Conservation (phyloP, 2,329 filamentous ascomycete genomes). For the Nigrospora osmanthi region DNA sequence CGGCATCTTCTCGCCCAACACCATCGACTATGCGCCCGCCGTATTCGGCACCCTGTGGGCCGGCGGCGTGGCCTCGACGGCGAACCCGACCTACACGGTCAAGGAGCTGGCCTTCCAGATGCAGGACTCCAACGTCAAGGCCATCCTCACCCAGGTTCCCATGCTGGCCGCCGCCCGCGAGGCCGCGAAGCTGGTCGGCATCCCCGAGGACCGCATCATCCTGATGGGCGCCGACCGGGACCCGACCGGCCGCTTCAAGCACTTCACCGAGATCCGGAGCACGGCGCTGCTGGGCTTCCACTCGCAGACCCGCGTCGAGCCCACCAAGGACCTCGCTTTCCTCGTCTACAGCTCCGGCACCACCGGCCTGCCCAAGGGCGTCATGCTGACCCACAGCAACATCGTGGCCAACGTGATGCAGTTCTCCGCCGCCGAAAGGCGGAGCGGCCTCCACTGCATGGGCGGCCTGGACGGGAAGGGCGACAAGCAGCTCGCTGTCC, state of each 20-base stretch:
- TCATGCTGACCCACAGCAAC: conserved; percentile 78
- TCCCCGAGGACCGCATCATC: conserved; percentile 65
- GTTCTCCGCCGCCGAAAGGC: conserved; percentile 41
- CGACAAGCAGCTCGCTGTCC: conserved; percentile 68
- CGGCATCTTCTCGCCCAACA: conserved; percentile 76
- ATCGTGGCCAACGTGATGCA: conserved; percentile 68
- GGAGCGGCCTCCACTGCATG: conserved; percentile 43
- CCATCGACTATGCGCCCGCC: conserved; percentile 70
- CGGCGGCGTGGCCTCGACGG: conserved; percentile 74
- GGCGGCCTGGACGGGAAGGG: conserved; percentile 53
- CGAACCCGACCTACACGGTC: conserved; percentile 79
- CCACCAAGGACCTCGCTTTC: conserved; percentile 70
- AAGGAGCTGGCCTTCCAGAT: conserved; percentile 82
- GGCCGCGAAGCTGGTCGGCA: conserved; percentile 62
- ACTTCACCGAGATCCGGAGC: conserved; percentile 65
- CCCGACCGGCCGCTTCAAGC: conserved; percentile 49
- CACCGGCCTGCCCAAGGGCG: conserved; percentile 85
- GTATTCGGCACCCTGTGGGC: conserved; percentile 79
- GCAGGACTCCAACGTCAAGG: conserved; percentile 67
- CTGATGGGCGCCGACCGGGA: conserved; percentile 66
- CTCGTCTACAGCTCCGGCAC: conserved; percentile 87
- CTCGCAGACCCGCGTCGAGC: conserved; percentile 50
- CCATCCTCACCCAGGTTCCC: conserved; percentile 63
- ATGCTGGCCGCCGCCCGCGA: conserved; percentile 56
- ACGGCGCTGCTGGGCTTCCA: conserved; percentile 50